phyloP scores from a whole-genome alignment of 225 moss, liverwort and hornwort species.

The Anthoceros angustus region DNA sequence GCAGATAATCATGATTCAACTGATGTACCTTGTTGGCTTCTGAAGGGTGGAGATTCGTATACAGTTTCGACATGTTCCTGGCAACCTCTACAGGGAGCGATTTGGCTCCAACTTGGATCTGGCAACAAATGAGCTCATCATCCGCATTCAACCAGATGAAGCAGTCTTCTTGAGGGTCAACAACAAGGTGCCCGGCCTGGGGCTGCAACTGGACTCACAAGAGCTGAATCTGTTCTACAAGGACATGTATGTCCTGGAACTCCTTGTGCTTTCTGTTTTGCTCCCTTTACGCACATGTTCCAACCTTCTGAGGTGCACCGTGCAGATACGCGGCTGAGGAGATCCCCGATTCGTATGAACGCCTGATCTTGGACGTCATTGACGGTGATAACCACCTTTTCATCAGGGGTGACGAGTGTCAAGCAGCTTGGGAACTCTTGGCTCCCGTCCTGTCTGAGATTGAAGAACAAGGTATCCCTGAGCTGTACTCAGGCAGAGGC shows the following conservation, averaged over 20 bases:
- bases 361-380: constrained; percentile 82
- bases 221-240: constrained; percentile 69
- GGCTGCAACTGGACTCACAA: constrained; percentile 61
- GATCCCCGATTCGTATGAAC: constrained; percentile 80
- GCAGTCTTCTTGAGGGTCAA: constrained; percentile 72
- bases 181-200: constrained; percentile 85
- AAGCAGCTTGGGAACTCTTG: constrained; percentile 64
- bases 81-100: constrained; percentile 65
- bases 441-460: constrained; percentile 64
- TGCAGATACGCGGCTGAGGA: constrained; percentile 33
- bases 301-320: not conserved
- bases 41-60: constrained; percentile 85
- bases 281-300: not conserved
- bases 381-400: constrained; percentile 76
- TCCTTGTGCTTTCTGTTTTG: not conserved
- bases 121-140: constrained; percentile 71
- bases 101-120: constrained; percentile 51
- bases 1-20: not conserved
- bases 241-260: constrained; percentile 30
- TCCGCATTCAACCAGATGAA: constrained; percentile 69
- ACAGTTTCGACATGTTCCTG: constrained; percentile 68
- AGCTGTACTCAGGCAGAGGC: constrained; percentile 81
- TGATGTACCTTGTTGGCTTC: not conserved
- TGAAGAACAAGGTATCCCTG: constrained; percentile 56
- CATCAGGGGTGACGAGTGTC: constrained; percentile 70